Evolutionary conservation across 2,329 filamentous ascomycete species (phyloP), one percentile per base, ranked within the genome.

Genomic region (Penicillium olsonii): DNA sequence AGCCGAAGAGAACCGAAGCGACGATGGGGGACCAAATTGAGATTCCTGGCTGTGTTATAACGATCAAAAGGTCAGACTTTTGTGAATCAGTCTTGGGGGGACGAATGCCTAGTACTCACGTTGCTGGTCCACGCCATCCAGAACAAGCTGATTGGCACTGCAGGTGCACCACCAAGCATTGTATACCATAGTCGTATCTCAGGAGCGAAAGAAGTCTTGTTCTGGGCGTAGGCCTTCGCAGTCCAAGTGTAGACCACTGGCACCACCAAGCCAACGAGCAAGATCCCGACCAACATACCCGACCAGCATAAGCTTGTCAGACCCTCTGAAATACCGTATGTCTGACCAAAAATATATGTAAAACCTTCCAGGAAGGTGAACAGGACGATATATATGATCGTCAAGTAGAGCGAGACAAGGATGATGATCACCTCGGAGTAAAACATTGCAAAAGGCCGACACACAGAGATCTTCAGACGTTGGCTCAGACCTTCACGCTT

Each of bases 101-200:
- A 5, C 11, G n/a, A 14, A 2, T 31, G 4, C 9, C 29, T 6
- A 6, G 12, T 9, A 44, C 55, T 46, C 50, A 61, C 58, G 37
- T 54, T 48, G 15, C 48, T 46, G 0, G 76, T 81, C 81, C 80
- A 83, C 2, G 72, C 80, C 65, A 84, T 78, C 79, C 79, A 83
- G 59, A 84, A 82, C 5, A 83, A 67, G 2, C 68, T 70, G 18
- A 81, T 66, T 0, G 80, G 79, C 1, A 83, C 72, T 0, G 75
- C 67, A 0, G 77, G 73, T 0, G 77, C 73, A 1, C 73, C 50
- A 15, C 75, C 73, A 2, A 79, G 61, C 64, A 82, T 82, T 3
- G 74, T 72, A 39, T 74, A 80, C 70, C 73, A 81, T 0, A 84
- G 67, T 3, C 80, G 68, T 22, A 78, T 77, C 49, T 84, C 80